Evolutionary conservation across 495 filamentous ascomycete species (phyloP), one percentile per base, ranked within the genome.

Genomic region (Aspergillus olivimuriae): DNA sequence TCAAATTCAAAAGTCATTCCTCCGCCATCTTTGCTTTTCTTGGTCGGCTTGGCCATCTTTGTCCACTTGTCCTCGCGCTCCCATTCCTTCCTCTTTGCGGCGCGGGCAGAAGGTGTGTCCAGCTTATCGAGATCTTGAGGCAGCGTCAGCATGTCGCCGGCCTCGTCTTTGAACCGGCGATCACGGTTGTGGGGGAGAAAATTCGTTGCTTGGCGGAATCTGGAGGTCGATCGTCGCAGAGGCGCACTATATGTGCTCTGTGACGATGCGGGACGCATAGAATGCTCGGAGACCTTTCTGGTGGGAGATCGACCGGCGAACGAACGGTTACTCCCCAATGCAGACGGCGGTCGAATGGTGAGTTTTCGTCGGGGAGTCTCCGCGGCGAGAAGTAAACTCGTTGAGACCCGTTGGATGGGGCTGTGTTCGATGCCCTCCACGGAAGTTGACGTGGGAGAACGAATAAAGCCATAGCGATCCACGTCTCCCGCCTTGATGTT

Each of bases 391-490:
- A 77, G 69, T 17, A 87, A 67, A 17, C 73, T 70, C 0, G 82
- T 86, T 4, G 82, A 80, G n/a, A 84, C 76, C 23, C 83, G 68
- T 41, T 84, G 81, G 4, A 83, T 70, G 3, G 76, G 70, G 43
- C 71, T 73, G 19, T 69, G 69, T 17, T 75, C 66, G 31, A 65
- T 58, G 31, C 46, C 51, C n/a, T 63, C 57, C 16, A 55, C 44
- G 63, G 43, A 58, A 48, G 51, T 72, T 48, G 39, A 50, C 43
- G 53, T 70, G 34, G 59, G 66, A 56, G 56, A 69, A 47, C 71
- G 75, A 61, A 99, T 97, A 68, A 99, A 99, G 14, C 92, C 92
- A 61, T 97, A 99, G 47, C 84, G 69, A 65, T 99, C 92, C 32
- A 97, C 86, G 59, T 94, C 86, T 30, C 70, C 75, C n/a, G 77